phyloP scores from a whole-genome alignment of 805 yeast genomes.

The Starmerella stigmatis region DNA sequence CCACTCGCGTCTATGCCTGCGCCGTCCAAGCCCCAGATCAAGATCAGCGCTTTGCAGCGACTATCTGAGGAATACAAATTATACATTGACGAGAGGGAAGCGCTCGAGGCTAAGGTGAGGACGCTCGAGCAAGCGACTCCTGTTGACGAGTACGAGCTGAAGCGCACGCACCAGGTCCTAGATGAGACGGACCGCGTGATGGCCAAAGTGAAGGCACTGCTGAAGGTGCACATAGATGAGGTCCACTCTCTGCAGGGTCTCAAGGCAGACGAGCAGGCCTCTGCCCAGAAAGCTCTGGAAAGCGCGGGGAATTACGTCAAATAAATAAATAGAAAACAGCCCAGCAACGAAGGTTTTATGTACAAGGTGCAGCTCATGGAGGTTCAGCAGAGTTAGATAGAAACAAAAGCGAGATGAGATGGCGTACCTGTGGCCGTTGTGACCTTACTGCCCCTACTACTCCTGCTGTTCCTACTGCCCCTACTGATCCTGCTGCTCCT shows the following conservation, averaged over 20 bases:
- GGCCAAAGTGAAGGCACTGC: slow-evolving; percentile 39
- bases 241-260: slow-evolving; percentile 21
- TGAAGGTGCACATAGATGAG: slow-evolving; percentile 28
- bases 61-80: slow-evolving; percentile 55
- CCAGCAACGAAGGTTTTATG: too few relatives aligned
- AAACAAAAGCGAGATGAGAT: too few relatives aligned
- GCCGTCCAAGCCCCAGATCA: slow-evolving; percentile 62
- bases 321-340: neutral
- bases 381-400: too few relatives aligned
- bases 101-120: slow-evolving; percentile 42
- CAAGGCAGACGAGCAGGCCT: slow-evolving; percentile 25
- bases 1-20: too few relatives aligned
- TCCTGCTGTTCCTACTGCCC: too few relatives aligned
- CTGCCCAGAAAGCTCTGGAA: slow-evolving; percentile 19
- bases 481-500: too few relatives aligned
- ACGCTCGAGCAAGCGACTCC: slow-evolving; percentile 35
- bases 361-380: too few relatives aligned
- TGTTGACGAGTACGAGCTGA: slow-evolving; percentile 57
- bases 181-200: slow-evolving; percentile 46
- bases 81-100: slow-evolving; percentile 49
- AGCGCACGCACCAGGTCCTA: slow-evolving; percentile 38
- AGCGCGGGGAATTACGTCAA: slow-evolving; percentile 34
- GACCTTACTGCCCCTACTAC: too few relatives aligned
- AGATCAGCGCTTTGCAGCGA: slow-evolving; percentile 56
- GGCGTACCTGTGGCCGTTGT: too few relatives aligned